Percentiles rank a stretch among this genome's conserved stretches.
Evolutionary conservation across 805 yeast species (phyloP).

Genomic region (Saccharomyces eubayanus): DNA sequence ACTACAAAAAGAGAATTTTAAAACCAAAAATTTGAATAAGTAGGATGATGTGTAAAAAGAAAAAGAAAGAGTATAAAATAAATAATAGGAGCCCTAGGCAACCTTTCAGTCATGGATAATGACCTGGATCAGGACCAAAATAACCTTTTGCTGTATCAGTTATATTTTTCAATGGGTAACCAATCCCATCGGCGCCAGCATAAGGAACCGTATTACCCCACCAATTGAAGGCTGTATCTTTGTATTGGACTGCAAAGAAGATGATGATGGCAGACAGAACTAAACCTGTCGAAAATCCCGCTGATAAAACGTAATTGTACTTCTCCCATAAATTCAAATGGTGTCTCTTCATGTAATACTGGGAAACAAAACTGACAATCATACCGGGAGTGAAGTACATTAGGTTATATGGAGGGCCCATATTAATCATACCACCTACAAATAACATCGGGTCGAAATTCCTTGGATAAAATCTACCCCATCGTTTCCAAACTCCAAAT

Average conservation of each 20-base stretch:
- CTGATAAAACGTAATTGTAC: slow-evolving; percentile 44
- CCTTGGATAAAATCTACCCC: slow-evolving; percentile 19
- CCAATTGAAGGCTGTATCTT: slow-evolving; percentile 42
- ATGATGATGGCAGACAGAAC: slow-evolving; percentile 46
- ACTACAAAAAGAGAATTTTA: no score
- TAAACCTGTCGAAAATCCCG: slow-evolving; percentile 54
- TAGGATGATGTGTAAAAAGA: neutral
- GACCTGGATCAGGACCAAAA: slow-evolving; percentile 27
- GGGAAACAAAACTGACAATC: slow-evolving; percentile 34
- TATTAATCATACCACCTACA: slow-evolving; percentile 41
- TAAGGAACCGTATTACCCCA: slow-evolving; percentile 52
- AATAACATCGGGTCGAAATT: slow-evolving; percentile 45
- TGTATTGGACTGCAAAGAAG: slow-evolving; percentile 44
- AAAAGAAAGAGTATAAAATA: neutral
- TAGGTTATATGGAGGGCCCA: slow-evolving; percentile 46
- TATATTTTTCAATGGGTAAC: slow-evolving; percentile 10
- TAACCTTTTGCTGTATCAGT: slow-evolving; percentile 14
- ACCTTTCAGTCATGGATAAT: slow-evolving; percentile 18
- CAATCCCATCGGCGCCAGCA: slow-evolving; percentile 13
- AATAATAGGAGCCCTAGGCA: neutral
- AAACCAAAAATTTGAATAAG: neutral
- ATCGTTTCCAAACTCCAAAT: slow-evolving; percentile 26
- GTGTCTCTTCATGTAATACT: slow-evolving; percentile 41
- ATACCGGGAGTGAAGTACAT: slow-evolving; percentile 26
- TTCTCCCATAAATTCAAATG: slow-evolving; percentile 49